These are phyloP conservation scores for Colletotrichum sp. DNA, from an alignment of 2,329 filamentous ascomycete genomes.

Conservation along the genomic window DNA sequence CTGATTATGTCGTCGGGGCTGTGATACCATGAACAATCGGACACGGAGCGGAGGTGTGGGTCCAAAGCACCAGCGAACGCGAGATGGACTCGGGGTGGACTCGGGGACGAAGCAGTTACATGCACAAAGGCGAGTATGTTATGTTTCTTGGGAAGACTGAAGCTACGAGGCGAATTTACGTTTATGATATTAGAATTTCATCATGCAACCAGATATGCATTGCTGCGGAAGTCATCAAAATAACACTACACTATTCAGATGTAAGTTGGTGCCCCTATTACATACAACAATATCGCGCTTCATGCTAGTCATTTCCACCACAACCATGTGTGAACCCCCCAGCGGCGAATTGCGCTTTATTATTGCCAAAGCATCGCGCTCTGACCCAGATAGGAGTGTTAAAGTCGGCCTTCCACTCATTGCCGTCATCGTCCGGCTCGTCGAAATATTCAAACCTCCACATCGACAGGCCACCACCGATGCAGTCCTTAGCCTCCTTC, in stretches of 20 bases:
- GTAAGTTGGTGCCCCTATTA: not conserved
- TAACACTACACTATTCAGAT: not conserved
- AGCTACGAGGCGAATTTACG: too few relatives aligned
- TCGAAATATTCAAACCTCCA: conserved; percentile 32
- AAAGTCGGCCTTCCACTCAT: conserved; percentile 27
- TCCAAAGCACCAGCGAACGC: not conserved
- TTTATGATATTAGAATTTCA: not conserved
- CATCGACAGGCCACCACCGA: conserved; percentile 22
- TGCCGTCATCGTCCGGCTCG: conserved; percentile 24
- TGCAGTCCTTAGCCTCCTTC: conserved; percentile 21
- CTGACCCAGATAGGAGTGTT: conserved; percentile 25
- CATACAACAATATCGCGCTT: not conserved
- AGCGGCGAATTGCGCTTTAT: not conserved
- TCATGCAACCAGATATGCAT: not conserved
- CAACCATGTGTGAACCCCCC: not conserved
- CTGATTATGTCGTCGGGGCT: not conserved
- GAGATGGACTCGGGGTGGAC: not conserved
- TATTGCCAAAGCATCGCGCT: conserved; percentile 25
- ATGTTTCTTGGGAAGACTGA: not conserved
- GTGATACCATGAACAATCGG: not conserved
- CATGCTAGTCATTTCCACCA: not conserved
- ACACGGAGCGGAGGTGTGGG: not conserved
- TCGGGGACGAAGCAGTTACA: not conserved
- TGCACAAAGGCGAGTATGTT: not conserved
- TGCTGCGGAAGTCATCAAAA: not conserved